phyloP scores from a whole-genome alignment of 2,329 filamentous ascomycete genomes.

The Coniochaeta pulveracea region DNA sequence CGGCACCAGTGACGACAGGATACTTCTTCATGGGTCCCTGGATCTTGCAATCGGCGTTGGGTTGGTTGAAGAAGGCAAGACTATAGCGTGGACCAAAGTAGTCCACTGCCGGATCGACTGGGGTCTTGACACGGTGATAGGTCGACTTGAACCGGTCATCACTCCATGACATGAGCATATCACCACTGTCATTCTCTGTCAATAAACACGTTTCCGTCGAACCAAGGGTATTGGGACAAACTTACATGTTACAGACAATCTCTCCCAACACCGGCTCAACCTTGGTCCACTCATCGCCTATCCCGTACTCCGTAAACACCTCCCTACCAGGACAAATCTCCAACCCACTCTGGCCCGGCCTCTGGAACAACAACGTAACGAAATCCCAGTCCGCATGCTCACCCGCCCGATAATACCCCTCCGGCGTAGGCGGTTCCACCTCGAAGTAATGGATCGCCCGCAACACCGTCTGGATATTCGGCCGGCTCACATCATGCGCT shows the following conservation, averaged over 20 bases:
- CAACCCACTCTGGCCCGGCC: constrained; percentile 45
- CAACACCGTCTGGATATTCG: constrained; percentile 42
- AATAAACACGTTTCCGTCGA: not conserved
- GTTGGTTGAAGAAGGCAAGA: constrained; percentile 58
- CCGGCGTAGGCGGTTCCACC: constrained; percentile 23
- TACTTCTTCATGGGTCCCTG: constrained; percentile 53
- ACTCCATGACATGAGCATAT: constrained; percentile 55
- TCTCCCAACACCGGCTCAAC: constrained; percentile 41
- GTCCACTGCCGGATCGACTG: constrained; percentile 35
- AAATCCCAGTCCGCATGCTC: constrained; percentile 18
- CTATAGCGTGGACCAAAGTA: constrained; percentile 51
- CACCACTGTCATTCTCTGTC: constrained; percentile 27
- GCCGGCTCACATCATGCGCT: constrained; percentile 35
- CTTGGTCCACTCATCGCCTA: constrained; percentile 51
- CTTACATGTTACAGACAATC: constrained; percentile 50
- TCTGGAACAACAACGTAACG: constrained; percentile 52
- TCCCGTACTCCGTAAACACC: constrained; percentile 44
- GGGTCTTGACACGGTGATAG: constrained; percentile 53
- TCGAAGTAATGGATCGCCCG: constrained; percentile 46
- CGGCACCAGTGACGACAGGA: constrained; percentile 43
- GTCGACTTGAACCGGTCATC: constrained; percentile 59
- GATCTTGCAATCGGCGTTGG: constrained; percentile 43
- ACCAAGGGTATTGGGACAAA: not conserved
- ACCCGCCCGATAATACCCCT: constrained; percentile 46
- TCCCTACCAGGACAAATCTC: constrained; percentile 56